Evolutionary conservation across 2,329 filamentous ascomycete species (phyloP), one percentile per base, ranked within the genome.

Genomic region (Colletotrichum echinochloae): DNA sequence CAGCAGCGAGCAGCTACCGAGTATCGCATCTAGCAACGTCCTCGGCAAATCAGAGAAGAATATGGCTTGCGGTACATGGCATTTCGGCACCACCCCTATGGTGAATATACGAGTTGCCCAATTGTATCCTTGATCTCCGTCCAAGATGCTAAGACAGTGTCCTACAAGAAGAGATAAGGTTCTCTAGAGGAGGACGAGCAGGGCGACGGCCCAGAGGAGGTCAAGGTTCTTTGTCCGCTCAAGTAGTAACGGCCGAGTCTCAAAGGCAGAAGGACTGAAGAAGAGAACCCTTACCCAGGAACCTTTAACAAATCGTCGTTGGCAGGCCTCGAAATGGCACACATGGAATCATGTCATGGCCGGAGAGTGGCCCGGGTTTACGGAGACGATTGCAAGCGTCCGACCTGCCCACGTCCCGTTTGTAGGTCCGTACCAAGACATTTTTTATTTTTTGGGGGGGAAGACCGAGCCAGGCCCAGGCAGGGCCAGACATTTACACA

Each of bases 371-470:
- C 9, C 46, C 33, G 23, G 41, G 48, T 61, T 37, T 9, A 26
- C 41, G 48, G 37, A 41, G 64, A 48, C 56, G 52, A 37, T 66
- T 37, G 35, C 46, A 23, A 61, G 52, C 41, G 56, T 30, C 56
- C 14, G 46, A 46, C 65, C 30, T 35, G 60, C 41, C 26, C 54
- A 28, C 30, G 48, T 49, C 33, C 44, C 54, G 23, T 26, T 41
- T 49, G 33, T 64, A 51, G 41, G 46, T 52, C 6, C 55, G 44
- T 41, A 14, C 60, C 57, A 56, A 67, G 49, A 64, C 23, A 37
- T 18, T 44, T 30, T 16, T 33, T n/a, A n/a, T n/a, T n/a, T n/a
- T n/a, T n/a, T n/a, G n/a, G n/a, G n/a, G n/a, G 56, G 26, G 4
- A 26, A 16, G 6, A 35, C 54, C 20, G 39, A 51, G 39, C 62